Evolutionary conservation across 257 asterid genomes (phyloP).

Genomic region (Lithospermum erythrorhizon): DNA sequence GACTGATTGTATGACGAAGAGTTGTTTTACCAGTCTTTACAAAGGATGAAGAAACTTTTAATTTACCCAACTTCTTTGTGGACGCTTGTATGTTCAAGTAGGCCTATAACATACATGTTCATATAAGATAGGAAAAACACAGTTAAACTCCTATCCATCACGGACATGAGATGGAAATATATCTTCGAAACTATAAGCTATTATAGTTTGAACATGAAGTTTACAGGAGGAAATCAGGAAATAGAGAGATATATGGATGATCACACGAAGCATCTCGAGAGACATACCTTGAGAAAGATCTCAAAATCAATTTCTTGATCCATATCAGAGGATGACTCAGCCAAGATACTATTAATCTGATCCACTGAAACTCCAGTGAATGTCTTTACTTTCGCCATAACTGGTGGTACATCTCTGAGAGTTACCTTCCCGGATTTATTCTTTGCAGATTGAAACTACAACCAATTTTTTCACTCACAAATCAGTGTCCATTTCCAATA

Average conservation of each 20-base stretch:
- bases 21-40: constrained; percentile 79
- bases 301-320: constrained; percentile 64
- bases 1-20: constrained; percentile 79
- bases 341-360: constrained; percentile 44
- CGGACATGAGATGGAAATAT: not conserved
- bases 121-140: not conserved
- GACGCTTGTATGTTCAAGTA: constrained; percentile 65
- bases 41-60: constrained; percentile 56
- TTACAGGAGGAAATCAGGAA: not conserved
- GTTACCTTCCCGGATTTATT: constrained; percentile 52
- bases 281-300: constrained; percentile 58
- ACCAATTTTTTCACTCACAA: not conserved
- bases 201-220: too few relatives aligned
- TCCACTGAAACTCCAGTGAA: constrained; percentile 36
- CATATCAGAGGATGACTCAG: constrained; percentile 38
- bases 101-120: constrained; percentile 23
- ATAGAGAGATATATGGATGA: not conserved
- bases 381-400: constrained; percentile 52
- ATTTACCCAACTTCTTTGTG: constrained; percentile 38
- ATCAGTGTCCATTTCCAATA: not conserved
- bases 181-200: not conserved
- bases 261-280: not conserved
- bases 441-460: constrained; percentile 47
- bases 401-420: constrained; percentile 56
- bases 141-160: not conserved